These are phyloP conservation scores for Craterostigma plantagineum DNA, from an alignment of 257 asterid genomes.

Conservation along the genomic window DNA sequence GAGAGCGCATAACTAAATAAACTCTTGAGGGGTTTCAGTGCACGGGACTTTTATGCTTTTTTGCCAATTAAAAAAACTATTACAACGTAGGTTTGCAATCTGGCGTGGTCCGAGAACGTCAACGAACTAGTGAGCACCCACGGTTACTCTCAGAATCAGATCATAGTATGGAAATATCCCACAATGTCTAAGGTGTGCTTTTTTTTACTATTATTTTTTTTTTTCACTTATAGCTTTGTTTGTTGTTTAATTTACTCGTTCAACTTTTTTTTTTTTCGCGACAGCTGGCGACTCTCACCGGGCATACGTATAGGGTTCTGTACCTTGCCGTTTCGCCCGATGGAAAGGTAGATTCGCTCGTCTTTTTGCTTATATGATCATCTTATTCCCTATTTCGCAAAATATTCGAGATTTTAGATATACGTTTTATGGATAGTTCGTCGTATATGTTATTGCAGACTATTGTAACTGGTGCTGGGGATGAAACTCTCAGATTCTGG, in stretches of 20 bases:
- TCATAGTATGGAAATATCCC: slow-evolving; percentile 6
- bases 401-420: neutral
- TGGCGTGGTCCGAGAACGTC: slow-evolving; percentile 5
- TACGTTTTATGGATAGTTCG: too few relatives aligned
- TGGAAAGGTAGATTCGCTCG: slow-evolving; percentile 59
- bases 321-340: slow-evolving; percentile 96
- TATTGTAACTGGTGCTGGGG: slow-evolving; percentile 97
- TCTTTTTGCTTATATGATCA: neutral
- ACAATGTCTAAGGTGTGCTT: slow-evolving; percentile 5
- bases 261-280: slow-evolving; percentile 14
- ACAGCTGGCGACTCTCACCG: slow-evolving; percentile 94
- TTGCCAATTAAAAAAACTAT: too few relatives aligned
- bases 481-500: slow-evolving; percentile 94
- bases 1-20: too few relatives aligned
- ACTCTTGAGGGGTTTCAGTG: too few relatives aligned
- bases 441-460: slow-evolving; percentile 25
- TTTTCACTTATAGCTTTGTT: neutral
- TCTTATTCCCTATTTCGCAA: neutral
- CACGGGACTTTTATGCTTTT: too few relatives aligned
- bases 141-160: slow-evolving; percentile 5
- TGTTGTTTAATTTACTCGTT: neutral
- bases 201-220: too few relatives aligned
- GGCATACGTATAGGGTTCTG: slow-evolving; percentile 78
- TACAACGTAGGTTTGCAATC: slow-evolving; percentile 61
- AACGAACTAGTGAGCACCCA: slow-evolving; percentile 5